These are phyloP conservation scores for Euphorbia schlechtendalii DNA, from an alignment of 441 rosid species.

Conservation along the genomic window DNA sequence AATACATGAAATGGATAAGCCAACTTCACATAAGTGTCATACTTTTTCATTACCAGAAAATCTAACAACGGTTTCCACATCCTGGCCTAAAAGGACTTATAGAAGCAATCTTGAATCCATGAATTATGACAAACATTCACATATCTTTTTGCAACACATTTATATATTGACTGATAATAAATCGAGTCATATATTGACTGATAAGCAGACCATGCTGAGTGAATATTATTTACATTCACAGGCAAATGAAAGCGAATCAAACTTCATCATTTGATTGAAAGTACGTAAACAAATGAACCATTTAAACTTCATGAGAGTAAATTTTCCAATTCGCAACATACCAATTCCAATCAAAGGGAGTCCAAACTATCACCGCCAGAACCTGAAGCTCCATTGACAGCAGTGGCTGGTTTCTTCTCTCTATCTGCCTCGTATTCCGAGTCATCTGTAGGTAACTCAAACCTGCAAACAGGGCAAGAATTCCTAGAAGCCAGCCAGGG, in stretches of 20 bases:
- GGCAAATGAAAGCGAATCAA: constrained; percentile 18
- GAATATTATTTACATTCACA: constrained; percentile 29
- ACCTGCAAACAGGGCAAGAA: constrained; percentile 74
- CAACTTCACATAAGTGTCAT: neutral
- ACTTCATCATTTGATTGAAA: constrained; percentile 17
- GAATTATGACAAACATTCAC: neutral
- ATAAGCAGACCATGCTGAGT: constrained; percentile 13
- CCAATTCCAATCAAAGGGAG: constrained; percentile 22
- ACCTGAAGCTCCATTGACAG: constrained; percentile 28
- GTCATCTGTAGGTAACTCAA: constrained; percentile 67
- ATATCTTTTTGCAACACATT: neutral
- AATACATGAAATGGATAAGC: neutral
- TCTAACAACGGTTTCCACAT: neutral
- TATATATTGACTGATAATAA: neutral
- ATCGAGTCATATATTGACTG: neutral
- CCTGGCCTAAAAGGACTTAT: neutral
- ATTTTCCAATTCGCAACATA: constrained; percentile 4
- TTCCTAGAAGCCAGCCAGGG: constrained; percentile 73
- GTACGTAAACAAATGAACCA: constrained; percentile 19
- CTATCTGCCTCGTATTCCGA: constrained; percentile 60
- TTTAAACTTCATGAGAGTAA: constrained; percentile 6
- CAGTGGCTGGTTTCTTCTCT: constrained; percentile 27
- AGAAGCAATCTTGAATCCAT: neutral
- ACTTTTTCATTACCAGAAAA: too few species aligned
- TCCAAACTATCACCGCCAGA: constrained; percentile 27